phyloP scores from a whole-genome alignment of 2,329 filamentous ascomycete genomes.

The Emericellopsis cladophorae region DNA sequence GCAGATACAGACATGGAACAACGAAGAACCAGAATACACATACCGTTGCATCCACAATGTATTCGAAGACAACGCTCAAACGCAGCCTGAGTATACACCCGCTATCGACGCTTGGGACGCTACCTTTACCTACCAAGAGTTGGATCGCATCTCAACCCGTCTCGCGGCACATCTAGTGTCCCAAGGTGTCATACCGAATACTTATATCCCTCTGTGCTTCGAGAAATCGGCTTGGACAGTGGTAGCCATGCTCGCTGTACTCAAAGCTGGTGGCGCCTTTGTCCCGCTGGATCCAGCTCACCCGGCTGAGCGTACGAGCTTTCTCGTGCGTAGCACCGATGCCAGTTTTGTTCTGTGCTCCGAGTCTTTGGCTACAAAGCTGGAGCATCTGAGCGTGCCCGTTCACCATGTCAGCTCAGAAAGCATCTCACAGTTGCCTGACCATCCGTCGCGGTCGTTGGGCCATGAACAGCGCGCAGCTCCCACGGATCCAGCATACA shows the following conservation, averaged over 20 bases:
- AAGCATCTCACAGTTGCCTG: neutral
- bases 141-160: constrained; percentile 6
- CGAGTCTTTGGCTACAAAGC: neutral
- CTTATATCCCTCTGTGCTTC: constrained; percentile 17
- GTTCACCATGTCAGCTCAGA: neutral
- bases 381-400: neutral
- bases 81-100: constrained; percentile 13
- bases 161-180: constrained; percentile 6
- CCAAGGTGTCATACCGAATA: constrained; percentile 9
- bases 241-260: constrained; percentile 17
- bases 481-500: constrained; percentile 4
- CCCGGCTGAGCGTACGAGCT: constrained; percentile 8
- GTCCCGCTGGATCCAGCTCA: constrained; percentile 20
- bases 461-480: neutral
- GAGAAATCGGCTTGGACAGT: constrained; percentile 21
- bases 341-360: neutral
- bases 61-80: constrained; percentile 19
- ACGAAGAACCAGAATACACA: neutral
- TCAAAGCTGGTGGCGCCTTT: constrained; percentile 19
- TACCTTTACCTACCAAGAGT: constrained; percentile 10
- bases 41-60: neutral
- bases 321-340: neutral
- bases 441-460: neutral
- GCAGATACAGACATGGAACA: neutral
- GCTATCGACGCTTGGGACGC: constrained; percentile 32